phyloP scores from a whole-genome alignment of 345 rosid genomes.

The Schrenkiella parvula region DNA sequence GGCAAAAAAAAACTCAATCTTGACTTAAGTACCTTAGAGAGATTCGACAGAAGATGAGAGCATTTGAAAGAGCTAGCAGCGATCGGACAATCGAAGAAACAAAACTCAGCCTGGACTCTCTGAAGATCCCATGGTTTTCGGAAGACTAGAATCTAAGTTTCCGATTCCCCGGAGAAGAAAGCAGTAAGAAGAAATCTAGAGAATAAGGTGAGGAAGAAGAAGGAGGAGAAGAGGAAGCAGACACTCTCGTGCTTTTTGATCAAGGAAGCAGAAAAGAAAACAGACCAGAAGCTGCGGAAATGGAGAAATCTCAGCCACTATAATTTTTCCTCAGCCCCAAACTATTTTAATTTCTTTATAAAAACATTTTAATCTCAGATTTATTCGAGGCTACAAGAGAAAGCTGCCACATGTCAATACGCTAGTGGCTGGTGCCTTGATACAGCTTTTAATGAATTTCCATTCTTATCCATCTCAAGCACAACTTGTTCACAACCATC shows the following conservation, averaged over 20 bases:
- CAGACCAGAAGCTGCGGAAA: slow-evolving; percentile 10
- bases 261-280: slow-evolving; percentile 8
- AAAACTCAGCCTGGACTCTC: slow-evolving; percentile 19
- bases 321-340: neutral
- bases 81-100: neutral
- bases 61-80: neutral
- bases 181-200: neutral
- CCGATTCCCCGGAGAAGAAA: neutral
- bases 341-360: neutral
- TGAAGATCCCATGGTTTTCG: slow-evolving; percentile 2
- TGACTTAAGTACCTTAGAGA: slow-evolving; percentile 1
- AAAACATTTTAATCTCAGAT: neutral
- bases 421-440: neutral
- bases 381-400: slow-evolving; percentile 22
- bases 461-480: neutral
- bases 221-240: neutral
- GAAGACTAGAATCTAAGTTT: neutral
- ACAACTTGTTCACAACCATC: slow-evolving; percentile 16
- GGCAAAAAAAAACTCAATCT: neutral
- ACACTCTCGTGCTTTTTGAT: neutral
- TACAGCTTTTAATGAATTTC: neutral
- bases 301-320: slow-evolving; percentile 39
- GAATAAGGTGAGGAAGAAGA: neutral
- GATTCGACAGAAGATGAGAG: neutral
- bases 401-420: neutral